phyloP scores from a whole-genome alignment of 331 rosid species.

The Cydonia oblonga region DNA sequence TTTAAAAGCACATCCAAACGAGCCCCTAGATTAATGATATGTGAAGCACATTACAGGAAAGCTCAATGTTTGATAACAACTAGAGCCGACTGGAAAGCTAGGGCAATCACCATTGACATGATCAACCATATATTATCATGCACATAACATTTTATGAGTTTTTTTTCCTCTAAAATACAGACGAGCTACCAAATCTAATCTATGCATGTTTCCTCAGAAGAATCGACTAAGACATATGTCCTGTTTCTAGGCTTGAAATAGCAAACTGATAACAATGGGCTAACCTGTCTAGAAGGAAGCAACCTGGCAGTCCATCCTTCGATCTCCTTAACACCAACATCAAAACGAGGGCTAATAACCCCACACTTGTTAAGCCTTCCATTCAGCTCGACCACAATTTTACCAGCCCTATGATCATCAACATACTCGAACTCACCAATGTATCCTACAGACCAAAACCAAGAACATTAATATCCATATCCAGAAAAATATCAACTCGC shows the following conservation, averaged over 20 bases:
- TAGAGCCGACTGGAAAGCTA: not conserved
- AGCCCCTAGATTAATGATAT: not conserved
- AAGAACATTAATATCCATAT: not conserved
- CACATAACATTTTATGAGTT: not conserved
- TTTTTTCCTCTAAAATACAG: not conserved
- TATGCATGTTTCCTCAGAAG: not conserved
- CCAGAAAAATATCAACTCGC: not conserved
- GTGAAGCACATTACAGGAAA: not conserved
- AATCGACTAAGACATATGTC: not conserved
- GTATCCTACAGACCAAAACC: constrained; percentile 12
- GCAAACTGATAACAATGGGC: not conserved
- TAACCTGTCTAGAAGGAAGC: constrained; percentile 36
- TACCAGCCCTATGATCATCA: constrained; percentile 34
- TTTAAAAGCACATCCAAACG: no score
- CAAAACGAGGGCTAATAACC: constrained; percentile 35
- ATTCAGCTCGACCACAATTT: constrained; percentile 31
- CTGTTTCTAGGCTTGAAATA: not conserved
- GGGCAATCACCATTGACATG: not conserved
- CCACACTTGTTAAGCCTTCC: constrained; percentile 36
- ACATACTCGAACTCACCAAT: constrained; percentile 31
- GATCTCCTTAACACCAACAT: constrained; percentile 29
- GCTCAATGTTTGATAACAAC: no score
- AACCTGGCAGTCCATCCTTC: constrained; percentile 37
- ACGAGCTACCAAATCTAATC: not conserved
- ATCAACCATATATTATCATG: not conserved